phyloP scores from a whole-genome alignment of 129 eudicot genomes.

The Calendula officinalis region DNA sequence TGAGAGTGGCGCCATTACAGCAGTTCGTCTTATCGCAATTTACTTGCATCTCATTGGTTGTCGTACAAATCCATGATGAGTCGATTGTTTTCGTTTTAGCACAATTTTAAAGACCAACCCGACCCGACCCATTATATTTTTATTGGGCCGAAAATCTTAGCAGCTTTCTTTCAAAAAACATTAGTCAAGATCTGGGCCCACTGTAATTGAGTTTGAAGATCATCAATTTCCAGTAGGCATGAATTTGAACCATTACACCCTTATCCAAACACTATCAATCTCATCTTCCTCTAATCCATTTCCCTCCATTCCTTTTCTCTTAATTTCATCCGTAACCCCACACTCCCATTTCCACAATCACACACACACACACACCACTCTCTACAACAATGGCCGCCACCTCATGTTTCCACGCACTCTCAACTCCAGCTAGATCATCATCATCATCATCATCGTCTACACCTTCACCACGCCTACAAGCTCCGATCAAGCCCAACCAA shows the following conservation, averaged over 20 bases:
- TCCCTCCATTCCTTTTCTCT: constrained; percentile 42
- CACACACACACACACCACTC: neutral
- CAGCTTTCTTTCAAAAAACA: neutral
- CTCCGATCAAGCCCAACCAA: constrained; percentile 39
- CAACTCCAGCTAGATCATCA: constrained; percentile 42
- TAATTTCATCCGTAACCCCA: constrained; percentile 27
- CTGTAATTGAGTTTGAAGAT: constrained; percentile 20
- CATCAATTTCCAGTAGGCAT: constrained; percentile 28
- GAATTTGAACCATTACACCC: constrained; percentile 26
- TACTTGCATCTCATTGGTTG: too few relatives aligned
- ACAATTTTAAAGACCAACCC: too few relatives aligned
- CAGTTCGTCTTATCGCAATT: too few relatives aligned
- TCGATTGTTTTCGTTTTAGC: too few relatives aligned
- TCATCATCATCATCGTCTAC: constrained; percentile 7
- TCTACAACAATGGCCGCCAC: constrained; percentile 70
- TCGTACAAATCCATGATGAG: too few relatives aligned
- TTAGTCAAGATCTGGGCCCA: neutral
- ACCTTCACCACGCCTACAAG: constrained; percentile 28
- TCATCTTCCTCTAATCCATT: constrained; percentile 55
- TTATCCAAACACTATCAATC: constrained; percentile 36
- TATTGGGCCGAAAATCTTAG: neutral
- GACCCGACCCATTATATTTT: too few relatives aligned
- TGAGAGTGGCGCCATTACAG: too few relatives aligned
- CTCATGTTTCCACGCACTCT: constrained; percentile 71
- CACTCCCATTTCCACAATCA: constrained; percentile 23